Percentiles rank a stretch among this genome's conserved stretches.
phyloP scores from a whole-genome alignment of 2,329 filamentous ascomycete species.

The Drechmeria coniospora region DNA sequence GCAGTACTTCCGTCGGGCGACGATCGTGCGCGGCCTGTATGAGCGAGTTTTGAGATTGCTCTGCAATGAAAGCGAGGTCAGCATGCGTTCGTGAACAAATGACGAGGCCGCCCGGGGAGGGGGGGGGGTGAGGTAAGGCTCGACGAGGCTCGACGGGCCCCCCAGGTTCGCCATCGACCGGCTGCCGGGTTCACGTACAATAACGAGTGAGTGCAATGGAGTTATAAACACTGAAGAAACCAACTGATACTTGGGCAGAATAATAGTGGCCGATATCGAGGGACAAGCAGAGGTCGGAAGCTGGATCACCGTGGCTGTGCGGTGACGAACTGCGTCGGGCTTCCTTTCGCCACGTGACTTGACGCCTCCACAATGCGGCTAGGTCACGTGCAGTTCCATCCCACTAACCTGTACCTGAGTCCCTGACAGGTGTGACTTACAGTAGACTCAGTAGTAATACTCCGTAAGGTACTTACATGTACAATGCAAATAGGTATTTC shows the following conservation, averaged over 20 bases:
- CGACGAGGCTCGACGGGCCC: no score
- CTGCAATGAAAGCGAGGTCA: conserved; percentile 9
- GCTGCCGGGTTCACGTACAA: conserved; percentile 11
- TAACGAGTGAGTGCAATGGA: conserved; percentile 18
- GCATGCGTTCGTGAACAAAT: conserved; percentile 1
- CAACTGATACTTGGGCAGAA: conserved; percentile 25
- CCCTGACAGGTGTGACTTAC: no score
- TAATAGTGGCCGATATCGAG: conserved; percentile 20
- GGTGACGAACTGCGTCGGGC: conserved; percentile 9
- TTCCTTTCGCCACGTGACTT: no score
- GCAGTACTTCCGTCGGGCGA: conserved; percentile 1
- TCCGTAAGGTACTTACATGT: no score
- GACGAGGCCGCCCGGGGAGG: no score
- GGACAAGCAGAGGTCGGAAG: conserved; percentile 6
- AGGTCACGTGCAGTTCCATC: conserved; percentile 1
- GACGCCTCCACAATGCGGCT: background rate
- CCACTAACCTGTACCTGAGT: no score
- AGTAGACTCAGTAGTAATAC: no score
- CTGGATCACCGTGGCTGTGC: conserved; percentile 5
- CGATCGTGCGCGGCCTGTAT: conserved; percentile 8
- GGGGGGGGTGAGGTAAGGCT: no score
- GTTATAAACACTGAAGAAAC: conserved; percentile 18
- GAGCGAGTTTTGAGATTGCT: conserved; percentile 9
- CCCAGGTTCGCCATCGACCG: background rate
- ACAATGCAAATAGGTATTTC: no score